These are phyloP conservation scores for Colletotrichum magnum DNA, from an alignment of 2,329 filamentous ascomycete species.

Conservation along the genomic window DNA sequence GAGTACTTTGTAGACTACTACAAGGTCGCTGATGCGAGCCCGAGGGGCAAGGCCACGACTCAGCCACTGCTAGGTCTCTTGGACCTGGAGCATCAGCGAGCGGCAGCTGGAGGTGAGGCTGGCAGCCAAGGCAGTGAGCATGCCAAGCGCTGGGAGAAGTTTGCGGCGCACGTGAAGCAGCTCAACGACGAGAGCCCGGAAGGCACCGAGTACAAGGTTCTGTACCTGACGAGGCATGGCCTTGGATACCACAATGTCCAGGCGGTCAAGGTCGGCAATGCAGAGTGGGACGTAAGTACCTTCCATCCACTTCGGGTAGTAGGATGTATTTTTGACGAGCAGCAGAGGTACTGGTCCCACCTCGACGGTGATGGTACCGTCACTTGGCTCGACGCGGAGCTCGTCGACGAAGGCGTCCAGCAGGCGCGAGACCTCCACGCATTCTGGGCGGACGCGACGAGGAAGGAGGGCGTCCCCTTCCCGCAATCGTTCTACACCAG, in stretches of 20 bases:
- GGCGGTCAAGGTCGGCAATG: conserved; percentile 69
- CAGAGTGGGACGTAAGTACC: conserved; percentile 65
- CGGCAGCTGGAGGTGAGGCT: conserved; percentile 52
- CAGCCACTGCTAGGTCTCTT: conserved; percentile 68
- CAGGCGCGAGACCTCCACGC: conserved; percentile 66
- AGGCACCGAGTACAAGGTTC: conserved; percentile 66
- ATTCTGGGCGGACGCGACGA: conserved; percentile 65
- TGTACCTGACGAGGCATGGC: conserved; percentile 70
- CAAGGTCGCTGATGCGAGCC: conserved; percentile 43
- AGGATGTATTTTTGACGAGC: background rate
- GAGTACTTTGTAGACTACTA: conserved; percentile 27
- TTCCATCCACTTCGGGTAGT: no score
- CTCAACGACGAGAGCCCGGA: conserved; percentile 59
- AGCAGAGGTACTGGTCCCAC: conserved; percentile 53
- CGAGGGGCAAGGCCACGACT: conserved; percentile 52
- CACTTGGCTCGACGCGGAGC: conserved; percentile 59
- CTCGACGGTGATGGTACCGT: conserved; percentile 55
- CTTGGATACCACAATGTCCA: conserved; percentile 65
- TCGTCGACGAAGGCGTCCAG: conserved; percentile 65
- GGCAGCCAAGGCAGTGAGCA: conserved; percentile 36
- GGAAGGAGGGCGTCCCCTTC: conserved; percentile 62
- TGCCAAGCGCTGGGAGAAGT: conserved; percentile 67
- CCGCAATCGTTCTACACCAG: conserved; percentile 70
- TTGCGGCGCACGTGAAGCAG: conserved; percentile 60
- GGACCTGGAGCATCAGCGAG: conserved; percentile 46